Percentiles rank a stretch among this genome's conserved stretches.
These are phyloP conservation scores for Pseudonitzschia multiseries DNA, from an alignment of 108 stramenopile genomes.

Conservation along the genomic window DNA sequence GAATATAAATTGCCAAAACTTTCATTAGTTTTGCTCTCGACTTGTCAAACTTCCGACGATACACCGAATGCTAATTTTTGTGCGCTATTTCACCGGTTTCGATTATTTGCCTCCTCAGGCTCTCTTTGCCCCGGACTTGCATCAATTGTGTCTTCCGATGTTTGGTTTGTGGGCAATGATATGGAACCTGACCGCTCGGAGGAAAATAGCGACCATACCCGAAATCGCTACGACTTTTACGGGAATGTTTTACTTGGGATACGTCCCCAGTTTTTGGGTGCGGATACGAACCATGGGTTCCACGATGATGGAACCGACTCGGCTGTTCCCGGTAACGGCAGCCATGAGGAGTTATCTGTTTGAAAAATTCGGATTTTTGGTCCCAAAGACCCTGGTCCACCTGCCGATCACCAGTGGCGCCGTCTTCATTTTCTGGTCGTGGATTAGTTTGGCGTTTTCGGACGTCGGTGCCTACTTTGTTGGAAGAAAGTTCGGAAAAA, in stretches of 20 bases:
- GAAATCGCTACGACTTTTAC: constrained; percentile 96
- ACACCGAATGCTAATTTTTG: neutral
- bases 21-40: neutral
- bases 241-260: constrained; percentile 96
- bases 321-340: constrained; percentile 52
- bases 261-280: constrained; percentile 95
- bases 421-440: constrained; percentile 94
- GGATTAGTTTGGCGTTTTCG: constrained; percentile 89
- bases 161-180: constrained; percentile 84
- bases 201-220: constrained; percentile 69
- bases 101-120: constrained; percentile 31
- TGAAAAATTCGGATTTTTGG: constrained; percentile 37
- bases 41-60: neutral
- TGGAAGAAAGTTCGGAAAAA: constrained; percentile 80
- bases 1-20: too few relatives aligned
- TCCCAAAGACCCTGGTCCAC: constrained; percentile 50
- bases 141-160: constrained; percentile 79
- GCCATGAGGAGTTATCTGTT: constrained; percentile 59
- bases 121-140: constrained; percentile 72
- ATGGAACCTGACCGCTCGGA: constrained; percentile 89
- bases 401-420: constrained; percentile 87
- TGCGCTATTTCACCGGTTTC: neutral
- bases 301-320: constrained; percentile 51
- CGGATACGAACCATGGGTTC: constrained; percentile 71
- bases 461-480: constrained; percentile 95